phyloP scores from a whole-genome alignment of 305 asterid species.

The Solanum hybrid region DNA sequence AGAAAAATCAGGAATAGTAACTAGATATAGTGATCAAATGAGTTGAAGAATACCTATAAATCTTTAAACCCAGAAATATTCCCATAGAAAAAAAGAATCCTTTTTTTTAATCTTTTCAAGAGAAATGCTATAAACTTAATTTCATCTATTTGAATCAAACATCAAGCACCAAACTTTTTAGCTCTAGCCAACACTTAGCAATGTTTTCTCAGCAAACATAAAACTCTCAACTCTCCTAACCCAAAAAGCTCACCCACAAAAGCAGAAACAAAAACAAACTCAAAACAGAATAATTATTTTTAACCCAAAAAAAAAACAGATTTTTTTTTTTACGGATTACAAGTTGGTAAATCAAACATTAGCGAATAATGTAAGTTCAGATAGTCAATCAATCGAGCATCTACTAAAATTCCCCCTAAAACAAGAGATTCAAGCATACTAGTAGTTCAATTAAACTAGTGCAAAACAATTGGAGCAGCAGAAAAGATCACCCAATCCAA shows the following conservation, averaged over 20 bases:
- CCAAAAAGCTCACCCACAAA: neutral
- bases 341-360: neutral
- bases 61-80: neutral
- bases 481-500: neutral
- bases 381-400: neutral
- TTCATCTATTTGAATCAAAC: neutral
- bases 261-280: neutral
- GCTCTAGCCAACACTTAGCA: neutral
- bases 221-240: neutral
- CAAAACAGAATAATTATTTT: neutral
- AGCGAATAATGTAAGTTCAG: neutral
- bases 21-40: neutral
- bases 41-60: neutral
- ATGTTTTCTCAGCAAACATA: neutral
- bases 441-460: neutral
- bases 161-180: neutral
- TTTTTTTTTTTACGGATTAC: neutral
- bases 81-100: neutral
- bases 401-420: neutral
- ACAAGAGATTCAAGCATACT: neutral
- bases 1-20: neutral
- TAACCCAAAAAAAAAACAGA: neutral
- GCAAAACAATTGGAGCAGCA: neutral
- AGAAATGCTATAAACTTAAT: neutral
- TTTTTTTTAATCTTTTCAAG: neutral